Evolutionary conservation across 179 eudicot species (phyloP).

Genomic region (Nepenthes alata): DNA sequence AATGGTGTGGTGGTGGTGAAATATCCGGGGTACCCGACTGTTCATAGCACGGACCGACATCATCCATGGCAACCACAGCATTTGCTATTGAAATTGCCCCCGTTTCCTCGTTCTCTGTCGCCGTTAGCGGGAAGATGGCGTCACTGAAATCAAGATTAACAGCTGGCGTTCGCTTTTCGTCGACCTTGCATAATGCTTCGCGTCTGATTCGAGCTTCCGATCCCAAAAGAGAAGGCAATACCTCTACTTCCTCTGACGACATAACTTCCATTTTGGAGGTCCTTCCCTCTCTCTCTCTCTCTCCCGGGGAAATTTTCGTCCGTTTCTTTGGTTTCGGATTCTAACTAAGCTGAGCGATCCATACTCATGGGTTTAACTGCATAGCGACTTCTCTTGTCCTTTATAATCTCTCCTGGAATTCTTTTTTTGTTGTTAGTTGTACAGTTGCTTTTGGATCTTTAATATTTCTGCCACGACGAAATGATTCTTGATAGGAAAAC

Average conservation of each 20-base stretch:
- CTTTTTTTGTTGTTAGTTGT: background rate
- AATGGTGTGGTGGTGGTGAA: too few species aligned
- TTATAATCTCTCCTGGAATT: background rate
- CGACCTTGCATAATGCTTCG: background rate
- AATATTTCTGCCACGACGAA: too few species aligned
- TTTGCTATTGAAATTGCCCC: background rate
- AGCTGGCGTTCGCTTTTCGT: background rate
- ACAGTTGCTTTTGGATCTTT: background rate
- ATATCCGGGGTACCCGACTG: too few species aligned
- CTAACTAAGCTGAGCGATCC: too few species aligned
- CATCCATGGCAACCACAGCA: too few species aligned
- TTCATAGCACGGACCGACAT: too few species aligned
- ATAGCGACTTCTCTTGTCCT: background rate
- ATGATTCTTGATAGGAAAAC: too few species aligned
- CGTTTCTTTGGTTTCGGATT: too few species aligned
- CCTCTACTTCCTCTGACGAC: background rate
- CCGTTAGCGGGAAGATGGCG: background rate
- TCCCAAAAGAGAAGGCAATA: slow-evolving; percentile 7
- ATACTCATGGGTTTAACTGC: too few species aligned
- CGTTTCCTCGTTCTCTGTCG: background rate
- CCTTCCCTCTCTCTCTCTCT: background rate
- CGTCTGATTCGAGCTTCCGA: slow-evolving; percentile 15
- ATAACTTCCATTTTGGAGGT: slow-evolving; percentile 13
- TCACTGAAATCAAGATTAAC: background rate
- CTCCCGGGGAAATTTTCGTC: too few species aligned